Evolutionary conservation across 441 rosid species (phyloP).

Genomic region (Eutrema salsugineum): DNA sequence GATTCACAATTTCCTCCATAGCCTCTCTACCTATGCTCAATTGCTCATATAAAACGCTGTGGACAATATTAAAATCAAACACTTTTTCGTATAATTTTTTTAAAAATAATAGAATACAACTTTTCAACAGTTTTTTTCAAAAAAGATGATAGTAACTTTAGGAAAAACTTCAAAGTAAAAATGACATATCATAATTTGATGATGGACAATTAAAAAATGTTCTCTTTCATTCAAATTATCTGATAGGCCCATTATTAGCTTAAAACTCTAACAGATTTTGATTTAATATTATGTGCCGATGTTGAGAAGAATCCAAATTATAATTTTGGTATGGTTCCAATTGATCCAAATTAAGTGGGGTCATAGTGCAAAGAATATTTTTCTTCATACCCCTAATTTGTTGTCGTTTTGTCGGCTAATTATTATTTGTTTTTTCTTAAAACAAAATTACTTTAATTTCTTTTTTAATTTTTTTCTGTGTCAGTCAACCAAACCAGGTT

Average conservation of each 20-base stretch:
- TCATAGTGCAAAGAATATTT: constrained; percentile 13
- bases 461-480: neutral
- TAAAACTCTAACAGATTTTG: neutral
- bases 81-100: neutral
- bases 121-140: neutral
- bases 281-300: neutral
- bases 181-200: neutral
- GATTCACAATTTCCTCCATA: neutral
- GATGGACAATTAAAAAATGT: neutral
- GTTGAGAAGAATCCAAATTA: neutral
- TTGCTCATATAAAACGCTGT: neutral
- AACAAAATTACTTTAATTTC: neutral
- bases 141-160: neutral
- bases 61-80: neutral
- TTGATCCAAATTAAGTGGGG: constrained; percentile 7
- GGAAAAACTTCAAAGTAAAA: neutral
- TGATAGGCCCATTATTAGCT: neutral
- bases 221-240: neutral
- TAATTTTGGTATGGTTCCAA: neutral
- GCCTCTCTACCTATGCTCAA: neutral
- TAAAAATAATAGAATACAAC: neutral
- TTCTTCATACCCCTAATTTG: neutral
- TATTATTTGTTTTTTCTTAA: neutral
- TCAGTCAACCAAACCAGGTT: neutral
- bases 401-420: constrained; percentile 17